phyloP scores from a whole-genome alignment of 2,329 filamentous ascomycete genomes.

The Calonectria pseudoturangicola region DNA sequence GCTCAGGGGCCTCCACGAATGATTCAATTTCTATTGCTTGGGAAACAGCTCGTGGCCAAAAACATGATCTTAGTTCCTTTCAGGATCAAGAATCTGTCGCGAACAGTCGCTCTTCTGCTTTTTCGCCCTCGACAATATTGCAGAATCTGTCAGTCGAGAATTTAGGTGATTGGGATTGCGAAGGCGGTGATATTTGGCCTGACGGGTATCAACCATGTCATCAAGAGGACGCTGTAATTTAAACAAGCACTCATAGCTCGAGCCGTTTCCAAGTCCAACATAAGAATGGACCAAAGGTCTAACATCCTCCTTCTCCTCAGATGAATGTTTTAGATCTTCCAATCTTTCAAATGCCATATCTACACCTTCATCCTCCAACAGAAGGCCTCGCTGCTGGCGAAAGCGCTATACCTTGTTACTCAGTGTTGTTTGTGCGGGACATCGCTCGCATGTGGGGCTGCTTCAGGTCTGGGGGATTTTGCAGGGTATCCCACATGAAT shows the following conservation, averaged over 20 bases:
- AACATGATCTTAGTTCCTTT: neutral
- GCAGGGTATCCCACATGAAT: neutral
- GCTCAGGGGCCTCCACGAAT: neutral
- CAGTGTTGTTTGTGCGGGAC: neutral
- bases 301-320: too few relatives aligned
- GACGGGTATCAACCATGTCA: neutral
- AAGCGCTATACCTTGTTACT: neutral
- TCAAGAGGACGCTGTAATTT: neutral
- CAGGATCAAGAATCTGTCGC: neutral
- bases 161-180: neutral
- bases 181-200: neutral
- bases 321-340: too few relatives aligned
- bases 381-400: neutral
- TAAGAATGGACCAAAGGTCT: too few relatives aligned
- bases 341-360: too few relatives aligned
- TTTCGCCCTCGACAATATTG: neutral
- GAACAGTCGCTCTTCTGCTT: neutral
- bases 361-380: neutral
- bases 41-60: neutral
- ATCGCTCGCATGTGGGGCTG: neutral
- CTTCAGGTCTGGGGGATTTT: neutral
- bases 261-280: too few relatives aligned
- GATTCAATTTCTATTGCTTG: neutral
- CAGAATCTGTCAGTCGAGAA: neutral
- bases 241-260: too few relatives aligned